Evolutionary conservation across 2,329 filamentous ascomycete genomes (phyloP).

Genomic region (Diaporthe amygdali): DNA sequence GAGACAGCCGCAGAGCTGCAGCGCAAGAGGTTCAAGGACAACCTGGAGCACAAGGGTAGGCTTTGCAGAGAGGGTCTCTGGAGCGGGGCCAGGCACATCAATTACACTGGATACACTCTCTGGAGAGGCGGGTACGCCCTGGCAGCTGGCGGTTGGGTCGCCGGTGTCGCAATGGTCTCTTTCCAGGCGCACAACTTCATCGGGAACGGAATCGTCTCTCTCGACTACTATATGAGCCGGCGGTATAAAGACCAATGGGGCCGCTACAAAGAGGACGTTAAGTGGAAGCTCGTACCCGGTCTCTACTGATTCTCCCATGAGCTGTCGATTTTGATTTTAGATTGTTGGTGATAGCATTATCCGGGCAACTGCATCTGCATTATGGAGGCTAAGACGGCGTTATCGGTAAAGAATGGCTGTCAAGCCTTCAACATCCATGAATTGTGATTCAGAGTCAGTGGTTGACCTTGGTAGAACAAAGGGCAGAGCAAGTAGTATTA

Average conservation of each 20-base stretch:
- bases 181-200: conserved; percentile 39
- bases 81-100: conserved; percentile 44
- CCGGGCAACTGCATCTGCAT: neutral
- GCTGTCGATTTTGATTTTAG: neutral
- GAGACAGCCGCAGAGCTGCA: conserved; percentile 64
- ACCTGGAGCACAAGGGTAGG: conserved; percentile 42
- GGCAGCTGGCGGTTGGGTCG: conserved; percentile 41
- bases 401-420: neutral
- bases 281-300: conserved; percentile 42
- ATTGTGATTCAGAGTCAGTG: neutral
- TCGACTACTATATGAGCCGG: conserved; percentile 44
- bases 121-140: conserved; percentile 40
- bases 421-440: neutral
- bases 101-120: conserved; percentile 45
- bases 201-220: conserved; percentile 34
- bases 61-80: conserved; percentile 44
- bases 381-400: neutral
- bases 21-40: conserved; percentile 48
- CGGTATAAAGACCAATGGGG: conserved; percentile 45
- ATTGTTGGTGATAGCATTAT: neutral
- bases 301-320: conserved; percentile 36
- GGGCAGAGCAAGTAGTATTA: neutral
- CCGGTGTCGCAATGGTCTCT: conserved; percentile 35
- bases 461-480: neutral
- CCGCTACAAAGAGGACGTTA: conserved; percentile 43